Evolutionary conservation across 768 basidiomycete species (phyloP).

Genomic region (Phanerochaete sordida): DNA sequence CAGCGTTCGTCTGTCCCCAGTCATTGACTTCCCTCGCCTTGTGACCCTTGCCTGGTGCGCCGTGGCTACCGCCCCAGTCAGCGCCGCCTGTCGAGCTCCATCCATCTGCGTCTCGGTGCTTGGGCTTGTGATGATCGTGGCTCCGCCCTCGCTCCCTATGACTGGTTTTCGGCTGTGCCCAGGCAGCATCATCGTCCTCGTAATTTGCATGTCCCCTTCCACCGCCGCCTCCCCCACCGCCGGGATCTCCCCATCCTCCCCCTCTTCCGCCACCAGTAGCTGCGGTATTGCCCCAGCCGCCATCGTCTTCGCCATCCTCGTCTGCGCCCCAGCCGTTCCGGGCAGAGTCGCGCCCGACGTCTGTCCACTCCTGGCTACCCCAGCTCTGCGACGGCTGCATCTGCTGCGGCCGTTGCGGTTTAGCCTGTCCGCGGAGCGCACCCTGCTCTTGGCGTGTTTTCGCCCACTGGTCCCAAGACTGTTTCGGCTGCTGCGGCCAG

Average conservation of each 20-base stretch:
- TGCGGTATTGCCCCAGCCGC: too few species aligned
- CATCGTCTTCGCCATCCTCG: not conserved
- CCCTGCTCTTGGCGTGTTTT: not conserved
- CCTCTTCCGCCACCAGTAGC: not conserved
- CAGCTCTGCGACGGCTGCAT: constrained; percentile 22
- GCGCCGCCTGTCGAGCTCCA: too few species aligned
- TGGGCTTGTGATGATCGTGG: not conserved
- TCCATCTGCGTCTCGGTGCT: not conserved
- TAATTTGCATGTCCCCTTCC: not conserved
- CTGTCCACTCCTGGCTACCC: constrained; percentile 14
- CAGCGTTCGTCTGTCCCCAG: not conserved
- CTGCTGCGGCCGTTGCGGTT: constrained; percentile 4
- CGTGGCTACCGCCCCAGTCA: too few species aligned
- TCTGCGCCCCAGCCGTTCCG: not conserved
- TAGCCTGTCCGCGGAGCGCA: not conserved
- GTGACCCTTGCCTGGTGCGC: too few species aligned
- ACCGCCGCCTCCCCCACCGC: not conserved
- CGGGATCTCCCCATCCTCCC: not conserved
- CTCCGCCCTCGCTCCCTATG: not conserved
- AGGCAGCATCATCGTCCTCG: not conserved
- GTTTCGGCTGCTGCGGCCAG: not conserved
- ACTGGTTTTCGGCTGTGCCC: not conserved
- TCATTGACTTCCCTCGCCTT: too few species aligned
- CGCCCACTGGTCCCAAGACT: constrained; percentile 2
- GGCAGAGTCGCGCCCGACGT: too few species aligned